A percentile compares a stretch with the other conserved stretches of the same genome.
Evolutionary conservation across 148 eudicot genomes (phyloP).

Genomic region (Rhododendron griersonianum): DNA sequence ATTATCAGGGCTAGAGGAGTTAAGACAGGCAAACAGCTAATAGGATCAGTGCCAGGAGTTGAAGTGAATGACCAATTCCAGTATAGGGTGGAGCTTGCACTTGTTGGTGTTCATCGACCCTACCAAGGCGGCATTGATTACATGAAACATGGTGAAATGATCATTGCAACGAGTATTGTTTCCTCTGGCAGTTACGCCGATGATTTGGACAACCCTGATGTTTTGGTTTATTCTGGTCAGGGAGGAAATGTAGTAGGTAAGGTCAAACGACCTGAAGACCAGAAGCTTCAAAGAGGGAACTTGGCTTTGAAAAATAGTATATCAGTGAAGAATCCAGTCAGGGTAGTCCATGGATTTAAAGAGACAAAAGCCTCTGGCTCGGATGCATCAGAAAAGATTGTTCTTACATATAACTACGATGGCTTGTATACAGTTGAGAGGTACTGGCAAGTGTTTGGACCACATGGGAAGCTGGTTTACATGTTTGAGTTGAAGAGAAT

Average conservation of each 20-base stretch:
- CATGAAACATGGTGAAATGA: conserved; percentile 28
- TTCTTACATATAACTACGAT: conserved; percentile 62
- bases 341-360: conserved; percentile 78
- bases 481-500: conserved; percentile 64
- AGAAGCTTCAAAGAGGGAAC: conserved; percentile 84
- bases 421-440: conserved; percentile 63
- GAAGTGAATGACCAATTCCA: conserved; percentile 91
- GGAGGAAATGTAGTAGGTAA: conserved; percentile 55
- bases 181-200: conserved; percentile 71
- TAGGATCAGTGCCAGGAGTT: conserved; percentile 79
- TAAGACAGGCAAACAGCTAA: conserved; percentile 23
- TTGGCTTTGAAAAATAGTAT: conserved; percentile 69
- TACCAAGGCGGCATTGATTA: conserved; percentile 77
- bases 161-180: conserved; percentile 69
- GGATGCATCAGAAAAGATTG: conserved; percentile 36
- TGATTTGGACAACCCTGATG: conserved; percentile 58
- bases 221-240: conserved; percentile 64
- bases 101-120: conserved; percentile 75
- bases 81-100: conserved; percentile 71
- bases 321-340: conserved; percentile 39
- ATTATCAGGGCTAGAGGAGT: conserved; percentile 43
- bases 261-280: conserved; percentile 62
- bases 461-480: conserved; percentile 58
- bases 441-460: conserved; percentile 44
- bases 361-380: conserved; percentile 43